These are phyloP conservation scores for Zoysia matrella DNA, from an alignment of 202 grass and related monocot genomes.

Conservation along the genomic window DNA sequence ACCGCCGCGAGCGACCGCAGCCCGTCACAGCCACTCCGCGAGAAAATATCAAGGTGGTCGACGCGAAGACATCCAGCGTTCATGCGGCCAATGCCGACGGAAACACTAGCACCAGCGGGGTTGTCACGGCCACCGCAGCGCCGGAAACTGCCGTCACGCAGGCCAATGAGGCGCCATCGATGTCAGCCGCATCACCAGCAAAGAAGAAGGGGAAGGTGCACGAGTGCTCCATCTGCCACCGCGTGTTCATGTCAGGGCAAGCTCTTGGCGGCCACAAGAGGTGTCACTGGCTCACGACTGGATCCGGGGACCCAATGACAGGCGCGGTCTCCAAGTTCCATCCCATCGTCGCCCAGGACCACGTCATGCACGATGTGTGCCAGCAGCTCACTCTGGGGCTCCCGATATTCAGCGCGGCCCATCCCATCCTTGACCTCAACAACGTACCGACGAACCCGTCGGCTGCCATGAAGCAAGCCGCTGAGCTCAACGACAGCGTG, in stretches of 20 bases:
- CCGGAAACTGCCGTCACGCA: conserved; percentile 42
- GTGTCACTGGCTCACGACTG: conserved; percentile 76
- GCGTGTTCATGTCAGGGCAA: conserved; percentile 83
- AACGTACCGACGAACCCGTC: conserved; percentile 54
- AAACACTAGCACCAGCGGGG: neutral
- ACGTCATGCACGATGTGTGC: conserved; percentile 44
- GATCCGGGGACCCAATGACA: conserved; percentile 38
- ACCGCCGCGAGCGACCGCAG: conserved; percentile 23
- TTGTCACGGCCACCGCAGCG: neutral
- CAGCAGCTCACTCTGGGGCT: conserved; percentile 52
- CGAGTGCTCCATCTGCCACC: conserved; percentile 88
- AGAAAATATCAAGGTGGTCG: conserved; percentile 5
- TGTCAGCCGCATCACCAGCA: neutral
- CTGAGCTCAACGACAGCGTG: conserved; percentile 17
- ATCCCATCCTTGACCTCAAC: conserved; percentile 56
- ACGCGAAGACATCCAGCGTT: no score
- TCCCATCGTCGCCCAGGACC: conserved; percentile 34
- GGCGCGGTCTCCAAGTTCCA: conserved; percentile 42
- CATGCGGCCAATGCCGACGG: neutral
- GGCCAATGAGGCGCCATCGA: conserved; percentile 15
- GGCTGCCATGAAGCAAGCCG: neutral
- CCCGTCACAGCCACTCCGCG: neutral
- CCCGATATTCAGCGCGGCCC: conserved; percentile 39
- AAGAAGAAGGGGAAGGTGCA: conserved; percentile 82
- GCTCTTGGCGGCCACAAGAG: conserved; percentile 92